Evolutionary conservation across 1,284 basidiomycete species (phyloP), one percentile per base, ranked within the genome.

Genomic region (Inonotus hispidus): DNA sequence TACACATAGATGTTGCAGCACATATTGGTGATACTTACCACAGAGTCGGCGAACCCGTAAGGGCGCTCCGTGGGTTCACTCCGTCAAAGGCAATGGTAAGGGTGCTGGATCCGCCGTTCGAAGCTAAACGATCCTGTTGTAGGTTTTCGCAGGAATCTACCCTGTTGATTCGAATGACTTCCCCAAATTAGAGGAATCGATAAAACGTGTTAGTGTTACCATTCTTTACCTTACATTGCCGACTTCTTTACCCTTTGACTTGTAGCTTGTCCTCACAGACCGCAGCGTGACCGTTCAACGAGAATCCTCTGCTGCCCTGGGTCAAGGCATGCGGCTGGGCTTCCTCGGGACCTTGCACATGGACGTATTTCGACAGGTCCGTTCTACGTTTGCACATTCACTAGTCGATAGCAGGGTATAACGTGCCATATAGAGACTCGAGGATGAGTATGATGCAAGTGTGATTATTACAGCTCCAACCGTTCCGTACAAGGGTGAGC

Each of bases 271-370:
- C 5, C 78, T 95, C 58, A 95, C 92, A 45, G 93, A 96, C 72
- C 85, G 92, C 53, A 92, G 90, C 71, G 93, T 99, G 10, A 90
- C 93, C 7, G 82, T 96, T n/a, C 90, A 93, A 67, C 81, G 92
- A 53, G 97, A 99, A 73, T 92, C 93, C 0, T 98, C 95, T 1
- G 85, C 90, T 14, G 96, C 97, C 10, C 81, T 99, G 4, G 96
- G 96, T 1, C 96, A 98, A 74, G 97, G 97, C 7, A 94, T 89
- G 72, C 85, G 97, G 49, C 82, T 99, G 6, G 97, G 97, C 0
- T 98, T 99, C 73, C 81, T 99, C 10, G 97, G 97, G 0, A 93
- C 94, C 1, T 75, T 99, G 62, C 97, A 99, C 71, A 94, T 99
- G 88, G 97, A 99, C 67, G 93, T 97, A 45, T 95, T 96, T 72